Conservation (phyloP, 345 rosid genomes). For the Populus alba region DNA sequence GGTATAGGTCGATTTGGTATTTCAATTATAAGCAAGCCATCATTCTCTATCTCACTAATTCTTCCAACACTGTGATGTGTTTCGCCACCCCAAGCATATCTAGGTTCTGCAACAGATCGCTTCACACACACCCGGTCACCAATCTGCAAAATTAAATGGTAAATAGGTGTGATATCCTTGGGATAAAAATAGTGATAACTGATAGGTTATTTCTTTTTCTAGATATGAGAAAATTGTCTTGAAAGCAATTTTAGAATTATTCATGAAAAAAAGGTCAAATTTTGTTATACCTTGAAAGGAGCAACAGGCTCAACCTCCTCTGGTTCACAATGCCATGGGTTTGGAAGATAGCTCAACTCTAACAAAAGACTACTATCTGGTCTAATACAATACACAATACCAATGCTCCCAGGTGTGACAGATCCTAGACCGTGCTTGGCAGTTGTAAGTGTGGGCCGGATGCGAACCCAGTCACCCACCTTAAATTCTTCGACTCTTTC, state of each 20-base stretch:
- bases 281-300: slow-evolving; percentile 70
- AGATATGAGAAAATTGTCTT: no score
- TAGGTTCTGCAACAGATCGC: slow-evolving; percentile 98
- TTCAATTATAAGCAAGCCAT: slow-evolving; percentile 89
- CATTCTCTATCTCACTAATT: slow-evolving; percentile 86
- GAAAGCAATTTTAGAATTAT: no score
- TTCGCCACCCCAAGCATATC: slow-evolving; percentile 99
- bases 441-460: slow-evolving; percentile 85
- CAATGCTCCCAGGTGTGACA: slow-evolving; percentile 96
- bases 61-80: slow-evolving; percentile 98
- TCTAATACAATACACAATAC: slow-evolving; percentile 87
- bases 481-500: slow-evolving; percentile 99
- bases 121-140: slow-evolving; percentile 92
- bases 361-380: slow-evolving; percentile 90
- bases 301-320: slow-evolving; percentile 90
- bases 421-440: slow-evolving; percentile 96
- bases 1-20: slow-evolving; percentile 86
- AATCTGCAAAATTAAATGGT: slow-evolving; percentile 52
- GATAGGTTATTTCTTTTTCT: not conserved
- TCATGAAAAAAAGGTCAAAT: not conserved
- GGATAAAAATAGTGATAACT: slow-evolving; percentile 12
- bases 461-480: slow-evolving; percentile 99
- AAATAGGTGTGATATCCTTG: no score
- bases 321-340: slow-evolving; percentile 97
- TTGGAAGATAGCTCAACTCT: slow-evolving; percentile 85